Conservation (phyloP, 768 basidiomycete species). For the Hygrophorus pudorinus region DNA sequence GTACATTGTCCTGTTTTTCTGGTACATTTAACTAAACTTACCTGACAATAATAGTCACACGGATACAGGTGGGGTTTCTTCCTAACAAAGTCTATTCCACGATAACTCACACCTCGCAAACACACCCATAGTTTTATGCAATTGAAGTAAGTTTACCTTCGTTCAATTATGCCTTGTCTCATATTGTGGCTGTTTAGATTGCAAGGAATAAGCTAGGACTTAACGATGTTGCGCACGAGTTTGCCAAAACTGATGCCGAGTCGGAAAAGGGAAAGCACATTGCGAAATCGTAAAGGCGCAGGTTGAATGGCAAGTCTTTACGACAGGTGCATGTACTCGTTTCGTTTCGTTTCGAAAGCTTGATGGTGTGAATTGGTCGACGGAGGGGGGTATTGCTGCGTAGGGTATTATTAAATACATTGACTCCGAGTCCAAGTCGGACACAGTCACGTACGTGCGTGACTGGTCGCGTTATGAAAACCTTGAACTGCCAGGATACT, state of each 20-base stretch:
- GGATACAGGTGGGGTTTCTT: constrained; percentile 47
- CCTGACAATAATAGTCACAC: constrained; percentile 36
- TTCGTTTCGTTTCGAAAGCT: neutral
- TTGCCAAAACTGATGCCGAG: constrained; percentile 63
- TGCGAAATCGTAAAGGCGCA: too few relatives aligned
- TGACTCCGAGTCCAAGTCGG: neutral
- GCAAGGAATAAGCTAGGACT: constrained; percentile 84
- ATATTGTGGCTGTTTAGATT: constrained; percentile 42
- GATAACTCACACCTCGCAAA: neutral
- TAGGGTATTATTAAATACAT: neutral
- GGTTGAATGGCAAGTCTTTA: too few relatives aligned
- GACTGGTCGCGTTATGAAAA: neutral
- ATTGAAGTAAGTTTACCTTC: constrained; percentile 52
- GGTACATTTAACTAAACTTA: too few relatives aligned
- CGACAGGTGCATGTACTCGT: too few relatives aligned
- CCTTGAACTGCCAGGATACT: neutral
- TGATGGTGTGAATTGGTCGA: neutral
- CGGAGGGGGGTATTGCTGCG: too few relatives aligned
- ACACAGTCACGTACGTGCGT: neutral
- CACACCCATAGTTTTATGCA: constrained; percentile 68
- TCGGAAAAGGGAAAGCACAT: too few relatives aligned
- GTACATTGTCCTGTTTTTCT: constrained; percentile 12
- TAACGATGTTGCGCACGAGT: constrained; percentile 78
- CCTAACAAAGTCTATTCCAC: constrained; percentile 8
- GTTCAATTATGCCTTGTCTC: constrained; percentile 1